A percentile compares a stretch with the other conserved stretches of the same genome.
These are phyloP conservation scores for Phlebopus sp. DNA, from an alignment of 1,284 basidiomycete species.

Conservation along the genomic window DNA sequence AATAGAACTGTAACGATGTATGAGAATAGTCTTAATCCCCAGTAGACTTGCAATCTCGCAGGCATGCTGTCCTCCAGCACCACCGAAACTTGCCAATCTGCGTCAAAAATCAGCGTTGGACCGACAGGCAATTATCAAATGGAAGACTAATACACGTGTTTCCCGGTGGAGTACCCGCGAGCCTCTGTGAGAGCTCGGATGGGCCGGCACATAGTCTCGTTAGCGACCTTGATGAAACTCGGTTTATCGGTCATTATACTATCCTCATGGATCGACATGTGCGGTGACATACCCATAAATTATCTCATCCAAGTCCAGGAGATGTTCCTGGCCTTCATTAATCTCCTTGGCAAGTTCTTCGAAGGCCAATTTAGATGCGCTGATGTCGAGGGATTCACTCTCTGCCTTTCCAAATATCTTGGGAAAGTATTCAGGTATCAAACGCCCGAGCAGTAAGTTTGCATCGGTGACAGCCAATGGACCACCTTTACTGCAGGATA, in stretches of 20 bases:
- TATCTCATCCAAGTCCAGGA: slow-evolving; percentile 78
- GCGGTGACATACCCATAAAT: slow-evolving; percentile 67
- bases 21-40: slow-evolving; percentile 69
- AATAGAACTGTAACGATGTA: slow-evolving; percentile 75
- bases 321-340: slow-evolving; percentile 49
- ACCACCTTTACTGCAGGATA: slow-evolving; percentile 56
- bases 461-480: slow-evolving; percentile 75
- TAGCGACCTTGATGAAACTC: slow-evolving; percentile 90
- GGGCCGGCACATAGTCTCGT: slow-evolving; percentile 91
- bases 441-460: slow-evolving; percentile 71
- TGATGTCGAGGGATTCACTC: slow-evolving; percentile 63
- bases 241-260: background rate
- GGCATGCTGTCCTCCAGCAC: slow-evolving; percentile 80
- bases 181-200: slow-evolving; percentile 92
- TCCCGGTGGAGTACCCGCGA: slow-evolving; percentile 79
- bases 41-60: slow-evolving; percentile 70
- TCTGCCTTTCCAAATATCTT: slow-evolving; percentile 80
- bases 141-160: slow-evolving; percentile 56
- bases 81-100: slow-evolving; percentile 80
- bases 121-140: background rate
- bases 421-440: slow-evolving; percentile 69
- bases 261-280: background rate
- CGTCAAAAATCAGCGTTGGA: background rate
- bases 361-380: slow-evolving; percentile 42
- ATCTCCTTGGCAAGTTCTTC: slow-evolving; percentile 27